Evolutionary conservation across 2,329 filamentous ascomycete genomes (phyloP).

Genomic region (Talaromyces sp.): DNA sequence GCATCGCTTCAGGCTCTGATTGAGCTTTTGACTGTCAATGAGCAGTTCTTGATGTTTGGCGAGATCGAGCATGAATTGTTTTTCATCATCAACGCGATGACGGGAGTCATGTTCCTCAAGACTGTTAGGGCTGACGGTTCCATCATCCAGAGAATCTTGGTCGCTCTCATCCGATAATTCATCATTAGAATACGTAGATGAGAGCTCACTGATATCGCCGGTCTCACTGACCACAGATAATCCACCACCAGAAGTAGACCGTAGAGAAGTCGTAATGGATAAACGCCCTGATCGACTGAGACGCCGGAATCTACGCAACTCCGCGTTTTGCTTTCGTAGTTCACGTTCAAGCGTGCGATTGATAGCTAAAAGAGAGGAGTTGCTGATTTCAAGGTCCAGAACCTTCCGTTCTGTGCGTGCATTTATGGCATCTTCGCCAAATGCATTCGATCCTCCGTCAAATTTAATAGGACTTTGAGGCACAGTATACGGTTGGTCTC

Average conservation of each 20-base stretch:
- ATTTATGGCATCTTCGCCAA: slow-evolving; percentile 76
- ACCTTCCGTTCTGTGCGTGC: slow-evolving; percentile 92
- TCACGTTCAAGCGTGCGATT: slow-evolving; percentile 90
- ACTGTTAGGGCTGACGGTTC: slow-evolving; percentile 34
- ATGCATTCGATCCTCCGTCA: slow-evolving; percentile 48
- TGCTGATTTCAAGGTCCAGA: slow-evolving; percentile 92
- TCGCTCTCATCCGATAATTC: slow-evolving; percentile 41
- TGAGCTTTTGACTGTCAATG: slow-evolving; percentile 82
- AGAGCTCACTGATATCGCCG: slow-evolving; percentile 35
- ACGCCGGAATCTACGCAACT: slow-evolving; percentile 81
- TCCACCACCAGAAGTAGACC: slow-evolving; percentile 45
- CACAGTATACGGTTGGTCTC: slow-evolving; percentile 50
- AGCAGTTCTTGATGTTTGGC: slow-evolving; percentile 80
- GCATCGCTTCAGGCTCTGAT: slow-evolving; percentile 86
- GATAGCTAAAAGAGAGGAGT: slow-evolving; percentile 90
- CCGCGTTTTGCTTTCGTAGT: slow-evolving; percentile 83
- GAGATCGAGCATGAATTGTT: slow-evolving; percentile 77
- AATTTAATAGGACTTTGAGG: slow-evolving; percentile 51
- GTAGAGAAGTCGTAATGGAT: slow-evolving; percentile 53
- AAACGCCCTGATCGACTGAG: slow-evolving; percentile 77
- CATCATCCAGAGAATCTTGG: slow-evolving; percentile 35
- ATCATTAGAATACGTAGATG: slow-evolving; percentile 30
- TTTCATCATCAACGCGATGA: slow-evolving; percentile 72
- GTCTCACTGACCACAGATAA: slow-evolving; percentile 47
- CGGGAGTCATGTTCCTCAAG: slow-evolving; percentile 41